Evolutionary conservation across 495 filamentous ascomycete species (phyloP), one percentile per base, ranked within the genome.

Genomic region (Penicillium canariense): DNA sequence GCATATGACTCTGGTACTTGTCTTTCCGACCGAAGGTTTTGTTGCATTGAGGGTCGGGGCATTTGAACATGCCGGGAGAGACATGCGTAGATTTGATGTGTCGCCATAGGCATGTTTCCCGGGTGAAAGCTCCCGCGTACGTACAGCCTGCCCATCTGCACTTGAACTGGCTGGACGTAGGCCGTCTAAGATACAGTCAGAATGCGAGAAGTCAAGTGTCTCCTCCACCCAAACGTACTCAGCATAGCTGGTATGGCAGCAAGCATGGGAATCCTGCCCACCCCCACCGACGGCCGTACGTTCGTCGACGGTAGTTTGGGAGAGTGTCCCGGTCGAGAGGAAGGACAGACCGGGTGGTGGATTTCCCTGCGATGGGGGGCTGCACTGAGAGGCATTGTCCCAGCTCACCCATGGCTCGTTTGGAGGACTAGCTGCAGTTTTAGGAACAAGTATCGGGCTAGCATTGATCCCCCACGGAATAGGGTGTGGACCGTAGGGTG

Each of bases 21-120:
- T 62, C 55, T 8, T 42, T 59, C 17, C 62, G 52, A 25, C 61
- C 60, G 36, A 62, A 65, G 3, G 44, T 26, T 45, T 27, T 55
- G 5, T n/a, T 15, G 42, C 59, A 65, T 20, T 52, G 23, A 14
- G 22, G 23, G 17, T 54, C 30, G 15, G 49, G 27, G n/a, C 60
- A 66, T 23, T 50, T 32, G 6, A 52, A 60, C 17, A 54, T 18
- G 15, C 42, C 30, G 7, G 63, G 60, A 2, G 52, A 53, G 3
- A 66, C 46, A 47, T 67, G 63, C 9, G 38, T 60, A 5, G 55
- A 39, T n/a, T 59, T 55, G 36, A 67, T 54, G 17, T 67, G 63
- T 12, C 63, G 58, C 40, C 55, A 47, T 9, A 67, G 46, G 22
- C 56, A 53, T 15, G 55, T 44, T 22, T 54, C 54, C 8, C 49